Evolutionary conservation across 1,139 yeast species (phyloP).

Genomic region (Saccharomyces hybrid): DNA sequence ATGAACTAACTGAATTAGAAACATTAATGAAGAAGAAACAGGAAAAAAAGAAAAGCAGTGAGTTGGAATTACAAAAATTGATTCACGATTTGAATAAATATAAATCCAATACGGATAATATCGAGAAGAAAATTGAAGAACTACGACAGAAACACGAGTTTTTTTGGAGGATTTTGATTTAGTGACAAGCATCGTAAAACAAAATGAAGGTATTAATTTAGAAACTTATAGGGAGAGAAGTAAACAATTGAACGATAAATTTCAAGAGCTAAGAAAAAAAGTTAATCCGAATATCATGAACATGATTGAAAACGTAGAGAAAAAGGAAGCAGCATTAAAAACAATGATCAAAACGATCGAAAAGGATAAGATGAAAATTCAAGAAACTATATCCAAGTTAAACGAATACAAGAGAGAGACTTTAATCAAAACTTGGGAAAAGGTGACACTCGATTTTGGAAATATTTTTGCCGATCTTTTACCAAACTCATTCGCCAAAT

Average conservation of each 20-base stretch:
- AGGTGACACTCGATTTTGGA: constrained; percentile 85
- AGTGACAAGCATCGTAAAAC: constrained; percentile 45
- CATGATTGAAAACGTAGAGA: constrained; percentile 90
- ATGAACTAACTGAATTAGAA: constrained; percentile 64
- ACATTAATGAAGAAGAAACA: constrained; percentile 45
- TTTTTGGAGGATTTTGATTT: constrained; percentile 68
- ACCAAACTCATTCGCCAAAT: constrained; percentile 85
- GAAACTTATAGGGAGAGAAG: constrained; percentile 55
- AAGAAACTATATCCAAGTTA: constrained; percentile 73
- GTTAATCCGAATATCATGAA: constrained; percentile 87
- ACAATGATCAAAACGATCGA: constrained; percentile 83
- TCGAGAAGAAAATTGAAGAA: constrained; percentile 40
- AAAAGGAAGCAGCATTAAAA: constrained; percentile 70
- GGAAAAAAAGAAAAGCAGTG: constrained; percentile 42
- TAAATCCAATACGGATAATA: constrained; percentile 36
- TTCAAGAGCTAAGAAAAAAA: constrained; percentile 69
- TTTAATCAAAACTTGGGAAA: constrained; percentile 72
- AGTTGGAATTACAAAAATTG: constrained; percentile 51
- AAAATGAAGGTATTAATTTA: constrained; percentile 56
- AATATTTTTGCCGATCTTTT: constrained; percentile 78
- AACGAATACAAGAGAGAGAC: constrained; percentile 85
- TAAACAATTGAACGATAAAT: constrained; percentile 49
- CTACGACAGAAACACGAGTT: constrained; percentile 57
- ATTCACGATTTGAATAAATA: constrained; percentile 60
- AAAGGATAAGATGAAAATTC: constrained; percentile 83